Conservation (phyloP, 139 green algal species). For the Chlamydomonas sp. region DNA sequence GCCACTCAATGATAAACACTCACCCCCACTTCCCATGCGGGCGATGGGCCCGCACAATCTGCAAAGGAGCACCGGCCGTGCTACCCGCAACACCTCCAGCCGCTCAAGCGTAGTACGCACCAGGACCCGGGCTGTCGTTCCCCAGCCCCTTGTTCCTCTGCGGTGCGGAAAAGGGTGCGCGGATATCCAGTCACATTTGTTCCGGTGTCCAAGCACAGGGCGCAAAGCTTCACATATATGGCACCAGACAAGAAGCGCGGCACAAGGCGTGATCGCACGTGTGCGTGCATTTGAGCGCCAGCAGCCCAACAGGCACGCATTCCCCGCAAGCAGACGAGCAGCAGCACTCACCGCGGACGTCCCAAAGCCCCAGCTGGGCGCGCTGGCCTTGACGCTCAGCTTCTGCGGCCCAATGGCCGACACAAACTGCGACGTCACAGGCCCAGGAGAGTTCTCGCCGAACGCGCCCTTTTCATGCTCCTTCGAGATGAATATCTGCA, state of each 20-base stretch:
- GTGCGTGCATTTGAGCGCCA: not conserved
- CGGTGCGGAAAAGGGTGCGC: not conserved
- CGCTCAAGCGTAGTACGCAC: constrained; percentile 56
- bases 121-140: constrained; percentile 48
- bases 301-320: not conserved
- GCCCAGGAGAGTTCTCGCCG: constrained; percentile 62
- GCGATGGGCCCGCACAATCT: not conserved
- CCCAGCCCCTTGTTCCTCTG: constrained; percentile 26
- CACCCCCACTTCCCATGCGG: not conserved
- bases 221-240: not conserved
- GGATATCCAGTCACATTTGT: not conserved
- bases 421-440: constrained; percentile 48
- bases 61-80: not conserved
- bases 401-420: constrained; percentile 56
- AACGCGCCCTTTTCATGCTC: constrained; percentile 73
- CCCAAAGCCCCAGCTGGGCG: constrained; percentile 71
- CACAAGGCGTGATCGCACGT: not conserved
- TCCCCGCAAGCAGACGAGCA: not conserved
- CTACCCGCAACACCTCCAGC: not conserved
- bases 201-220: not conserved
- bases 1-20: not conserved
- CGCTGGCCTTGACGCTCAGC: constrained; percentile 60
- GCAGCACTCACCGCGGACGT: constrained; percentile 52
- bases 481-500: constrained; percentile 71
- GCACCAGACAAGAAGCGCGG: not conserved